Evolutionary conservation across 1,284 basidiomycete species (phyloP), one percentile per base, ranked within the genome.

Genomic region (Pseudozyma hubeiensis): DNA sequence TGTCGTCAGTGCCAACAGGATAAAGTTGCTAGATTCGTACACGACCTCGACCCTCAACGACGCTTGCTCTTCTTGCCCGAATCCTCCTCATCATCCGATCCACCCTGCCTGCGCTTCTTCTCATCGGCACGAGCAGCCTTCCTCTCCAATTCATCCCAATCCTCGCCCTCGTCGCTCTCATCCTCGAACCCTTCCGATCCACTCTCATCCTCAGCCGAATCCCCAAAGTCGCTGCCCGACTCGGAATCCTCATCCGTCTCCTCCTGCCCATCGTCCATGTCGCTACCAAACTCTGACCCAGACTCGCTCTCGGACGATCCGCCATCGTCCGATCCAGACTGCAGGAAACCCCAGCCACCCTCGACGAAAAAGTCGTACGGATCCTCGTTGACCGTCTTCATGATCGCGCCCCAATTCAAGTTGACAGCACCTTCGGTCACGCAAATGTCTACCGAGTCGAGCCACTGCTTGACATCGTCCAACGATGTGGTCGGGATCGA

Each of bases 401-500:
- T 97, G 84, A 99, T 97, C 4, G 93, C 93, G 16, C 91, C 90
- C 97, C 97, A 99, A 83, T 97, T 97, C 85, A 98, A 87, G 86
- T 99, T 99, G 86, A 99, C 94, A 1, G 94, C 93, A 10, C 96
- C 93, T 86, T 98, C 97, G 47, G 92, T 93, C 85, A 97, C 90
- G 14, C 95, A 91, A 62, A 99, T 96, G 84, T 99, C 97, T 59
- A 97, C 94, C 40, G 68, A 71, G 60, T 99, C 95, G 31, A 99
- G 89, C 96, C 95, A 99, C 83, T 84, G 81, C 75, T 83, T 83
- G 54, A 83, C 79, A 43, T 79, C 77, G 53, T 84, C 81, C 44
- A 82, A 56, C 45, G 77, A 76, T 7, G 72, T 60, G 2, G 68
- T 80, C 5, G 81, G 81, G 29, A 83, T 81, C 50, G 79, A 81